Percentiles rank a stretch among this genome's conserved stretches.
These are phyloP conservation scores for Chlamydomonas reinhardtii DNA, from an alignment of 163 green algal species.

Conservation along the genomic window DNA sequence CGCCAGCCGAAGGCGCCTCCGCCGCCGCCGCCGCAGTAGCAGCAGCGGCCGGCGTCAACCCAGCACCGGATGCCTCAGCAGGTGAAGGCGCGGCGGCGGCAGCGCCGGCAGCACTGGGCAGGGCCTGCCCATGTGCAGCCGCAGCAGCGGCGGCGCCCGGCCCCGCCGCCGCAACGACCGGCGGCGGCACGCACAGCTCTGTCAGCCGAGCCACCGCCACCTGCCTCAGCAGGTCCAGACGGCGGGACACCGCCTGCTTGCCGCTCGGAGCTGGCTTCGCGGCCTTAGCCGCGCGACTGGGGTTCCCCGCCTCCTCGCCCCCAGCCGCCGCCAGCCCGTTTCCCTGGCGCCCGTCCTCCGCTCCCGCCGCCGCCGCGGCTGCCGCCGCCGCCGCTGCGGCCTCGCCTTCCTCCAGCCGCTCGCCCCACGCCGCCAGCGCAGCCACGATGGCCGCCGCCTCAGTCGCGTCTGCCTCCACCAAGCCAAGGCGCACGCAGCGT, in stretches of 20 bases:
- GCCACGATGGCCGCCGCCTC: neutral
- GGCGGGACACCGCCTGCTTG: too few relatives aligned
- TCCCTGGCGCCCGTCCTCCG: neutral
- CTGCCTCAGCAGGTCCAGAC: slow-evolving; percentile 4
- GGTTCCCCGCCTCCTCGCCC: neutral
- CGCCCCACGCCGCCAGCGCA: slow-evolving; percentile 19
- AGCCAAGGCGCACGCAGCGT: neutral
- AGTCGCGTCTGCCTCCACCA: neutral
- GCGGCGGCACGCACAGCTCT: slow-evolving; percentile 1
- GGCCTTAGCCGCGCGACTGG: neutral
- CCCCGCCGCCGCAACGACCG: neutral
- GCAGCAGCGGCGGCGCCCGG: neutral
- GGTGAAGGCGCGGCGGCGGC: neutral
- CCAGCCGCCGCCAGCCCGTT: neutral
- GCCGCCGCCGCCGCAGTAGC: neutral
- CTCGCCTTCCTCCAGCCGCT: neutral
- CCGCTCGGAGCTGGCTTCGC: neutral
- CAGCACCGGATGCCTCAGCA: neutral
- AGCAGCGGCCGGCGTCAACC: neutral
- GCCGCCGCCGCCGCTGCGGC: neutral
- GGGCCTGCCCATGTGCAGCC: neutral
- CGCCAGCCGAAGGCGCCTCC: too few relatives aligned
- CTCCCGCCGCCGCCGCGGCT: neutral
- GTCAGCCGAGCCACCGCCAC: slow-evolving; percentile 5
- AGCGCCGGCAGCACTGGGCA: neutral